Conservation (phyloP, 2,329 filamentous ascomycete genomes). For the Claviceps capensis region DNA sequence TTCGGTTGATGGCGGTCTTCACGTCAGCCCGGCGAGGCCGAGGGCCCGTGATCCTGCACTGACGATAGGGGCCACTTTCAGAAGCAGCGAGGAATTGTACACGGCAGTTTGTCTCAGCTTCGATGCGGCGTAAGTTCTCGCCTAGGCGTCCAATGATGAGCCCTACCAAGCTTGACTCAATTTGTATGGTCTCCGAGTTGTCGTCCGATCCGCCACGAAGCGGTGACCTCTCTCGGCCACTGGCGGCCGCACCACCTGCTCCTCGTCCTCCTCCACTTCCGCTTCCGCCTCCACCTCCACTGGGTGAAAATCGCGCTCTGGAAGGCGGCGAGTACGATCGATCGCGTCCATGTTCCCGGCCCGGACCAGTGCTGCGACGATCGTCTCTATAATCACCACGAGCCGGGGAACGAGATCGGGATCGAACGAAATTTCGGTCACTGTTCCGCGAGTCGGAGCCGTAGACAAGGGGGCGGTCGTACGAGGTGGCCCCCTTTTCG, state of each 20-base stretch:
- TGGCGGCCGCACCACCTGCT: slow-evolving; percentile 21
- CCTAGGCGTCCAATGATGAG: slow-evolving; percentile 84
- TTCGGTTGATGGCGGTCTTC: slow-evolving; percentile 70
- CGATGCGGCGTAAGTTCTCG: slow-evolving; percentile 76
- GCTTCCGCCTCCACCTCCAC: slow-evolving; percentile 29
- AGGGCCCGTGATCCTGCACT: slow-evolving; percentile 74
- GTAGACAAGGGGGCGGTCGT: slow-evolving; percentile 42
- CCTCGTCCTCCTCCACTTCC: slow-evolving; percentile 13
- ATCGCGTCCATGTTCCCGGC: slow-evolving; percentile 39
- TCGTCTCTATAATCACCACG: slow-evolving; percentile 69
- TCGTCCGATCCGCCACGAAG: slow-evolving; percentile 41
- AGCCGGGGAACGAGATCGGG: slow-evolving; percentile 61
- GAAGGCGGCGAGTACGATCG: slow-evolving; percentile 58
- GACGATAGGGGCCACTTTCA: slow-evolving; percentile 59
- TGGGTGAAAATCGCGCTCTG: slow-evolving; percentile 49
- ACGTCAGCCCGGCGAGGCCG: slow-evolving; percentile 60
- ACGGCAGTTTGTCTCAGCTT: slow-evolving; percentile 66
- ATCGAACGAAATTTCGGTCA: slow-evolving; percentile 44
- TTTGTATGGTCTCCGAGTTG: slow-evolving; percentile 68
- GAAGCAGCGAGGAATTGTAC: slow-evolving; percentile 78
- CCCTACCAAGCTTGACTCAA: slow-evolving; percentile 76
- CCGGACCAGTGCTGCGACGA: slow-evolving; percentile 50
- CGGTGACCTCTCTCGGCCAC: slow-evolving; percentile 46
- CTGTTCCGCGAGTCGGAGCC: slow-evolving; percentile 20
- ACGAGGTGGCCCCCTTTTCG: slow-evolving; percentile 57